These are phyloP conservation scores for Coemansia sp. DNA, from an alignment of 192 early-diverging fungal genomes.

Conservation along the genomic window DNA sequence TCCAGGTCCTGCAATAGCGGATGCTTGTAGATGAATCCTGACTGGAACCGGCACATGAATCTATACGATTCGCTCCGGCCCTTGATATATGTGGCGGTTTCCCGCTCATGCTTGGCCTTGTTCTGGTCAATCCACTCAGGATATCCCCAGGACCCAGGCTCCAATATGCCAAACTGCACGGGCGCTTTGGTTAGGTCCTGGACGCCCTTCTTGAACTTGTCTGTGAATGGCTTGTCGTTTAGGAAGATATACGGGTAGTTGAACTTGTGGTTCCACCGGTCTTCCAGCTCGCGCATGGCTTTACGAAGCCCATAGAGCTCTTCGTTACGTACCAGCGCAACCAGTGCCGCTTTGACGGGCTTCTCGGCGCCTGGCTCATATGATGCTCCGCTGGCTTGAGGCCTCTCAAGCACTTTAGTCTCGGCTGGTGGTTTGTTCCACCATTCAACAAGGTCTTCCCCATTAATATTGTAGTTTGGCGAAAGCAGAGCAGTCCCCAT, in stretches of 20 bases:
- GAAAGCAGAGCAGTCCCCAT: constrained; percentile 27
- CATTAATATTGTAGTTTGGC: constrained; percentile 32
- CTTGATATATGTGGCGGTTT: constrained; percentile 32
- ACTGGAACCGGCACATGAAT: constrained; percentile 48
- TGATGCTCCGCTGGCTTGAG: background rate
- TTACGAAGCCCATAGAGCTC: constrained; percentile 59
- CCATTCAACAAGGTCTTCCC: constrained; percentile 24
- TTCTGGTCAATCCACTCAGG: constrained; percentile 50
- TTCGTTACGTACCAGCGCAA: constrained; percentile 66
- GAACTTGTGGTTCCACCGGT: constrained; percentile 70
- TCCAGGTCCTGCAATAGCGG: constrained; percentile 54
- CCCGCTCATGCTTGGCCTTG: constrained; percentile 32
- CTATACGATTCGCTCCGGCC: constrained; percentile 43
- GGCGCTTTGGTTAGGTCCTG: constrained; percentile 23
- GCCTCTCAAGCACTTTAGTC: constrained; percentile 17
- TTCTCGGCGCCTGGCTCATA: constrained; percentile 23
- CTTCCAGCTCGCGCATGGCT: constrained; percentile 61
- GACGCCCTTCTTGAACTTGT: constrained; percentile 61
- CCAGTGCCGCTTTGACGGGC: constrained; percentile 58
- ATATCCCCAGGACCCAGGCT: constrained; percentile 38
- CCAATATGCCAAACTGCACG: constrained; percentile 39
- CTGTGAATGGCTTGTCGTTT: constrained; percentile 70
- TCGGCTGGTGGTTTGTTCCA: constrained; percentile 28
- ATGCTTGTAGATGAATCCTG: constrained; percentile 57
- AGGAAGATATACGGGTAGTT: constrained; percentile 83